Percentiles rank a stretch among this genome's conserved stretches.
These are phyloP conservation scores for Phytophthora podocarpi DNA, from an alignment of 352 stramenopile genomes.

Conservation along the genomic window DNA sequence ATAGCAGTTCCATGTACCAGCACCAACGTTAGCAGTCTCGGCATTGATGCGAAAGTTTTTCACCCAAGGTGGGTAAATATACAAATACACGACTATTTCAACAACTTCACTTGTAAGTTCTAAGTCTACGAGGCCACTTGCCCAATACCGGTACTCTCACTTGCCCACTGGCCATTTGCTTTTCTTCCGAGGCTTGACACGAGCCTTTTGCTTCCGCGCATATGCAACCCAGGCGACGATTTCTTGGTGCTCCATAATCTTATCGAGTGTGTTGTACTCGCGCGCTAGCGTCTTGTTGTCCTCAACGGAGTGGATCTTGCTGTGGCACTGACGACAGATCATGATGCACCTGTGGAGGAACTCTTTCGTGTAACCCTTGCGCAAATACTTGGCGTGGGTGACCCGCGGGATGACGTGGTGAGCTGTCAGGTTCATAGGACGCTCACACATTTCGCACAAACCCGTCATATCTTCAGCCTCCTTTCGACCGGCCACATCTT, in stretches of 20 bases:
- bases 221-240: constrained; percentile 92
- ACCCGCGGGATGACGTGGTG: constrained; percentile 94
- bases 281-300: constrained; percentile 90
- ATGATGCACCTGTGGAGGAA: constrained; percentile 86
- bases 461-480: constrained; percentile 56
- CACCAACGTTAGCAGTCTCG: too few relatives aligned
- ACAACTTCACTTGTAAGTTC: too few relatives aligned
- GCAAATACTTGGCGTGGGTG: constrained; percentile 79
- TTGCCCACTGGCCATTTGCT: constrained; percentile 59
- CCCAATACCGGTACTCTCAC: constrained; percentile 23
- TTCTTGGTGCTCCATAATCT: constrained; percentile 88
- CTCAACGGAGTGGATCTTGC: constrained; percentile 90
- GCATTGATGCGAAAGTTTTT: too few relatives aligned
- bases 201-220: constrained; percentile 89
- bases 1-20: too few relatives aligned
- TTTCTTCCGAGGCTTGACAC: constrained; percentile 62
- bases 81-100: too few relatives aligned
- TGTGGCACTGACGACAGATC: constrained; percentile 94
- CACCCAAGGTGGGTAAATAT: too few relatives aligned
- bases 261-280: constrained; percentile 92
- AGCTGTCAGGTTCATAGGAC: constrained; percentile 89
- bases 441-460: constrained; percentile 91
- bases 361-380: constrained; percentile 76
- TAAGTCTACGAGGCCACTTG: too few relatives aligned
- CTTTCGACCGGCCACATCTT: constrained; percentile 69